These are phyloP conservation scores for Pyracantha coccinea DNA, from an alignment of 331 rosid species.

Conservation along the genomic window DNA sequence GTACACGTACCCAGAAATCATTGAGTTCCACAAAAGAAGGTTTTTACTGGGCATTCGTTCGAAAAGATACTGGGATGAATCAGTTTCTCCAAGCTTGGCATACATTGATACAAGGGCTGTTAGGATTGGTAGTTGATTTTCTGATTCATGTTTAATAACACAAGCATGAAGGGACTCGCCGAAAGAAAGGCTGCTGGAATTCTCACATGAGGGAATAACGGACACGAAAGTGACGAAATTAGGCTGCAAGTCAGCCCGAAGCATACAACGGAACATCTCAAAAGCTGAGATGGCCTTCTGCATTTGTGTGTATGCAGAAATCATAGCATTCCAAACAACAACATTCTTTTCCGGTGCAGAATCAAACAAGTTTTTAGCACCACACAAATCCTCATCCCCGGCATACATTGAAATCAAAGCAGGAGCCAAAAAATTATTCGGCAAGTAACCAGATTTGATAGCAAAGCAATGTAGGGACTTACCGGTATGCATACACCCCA, in stretches of 20 bases:
- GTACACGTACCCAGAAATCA: constrained; percentile 25
- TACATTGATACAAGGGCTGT: constrained; percentile 27
- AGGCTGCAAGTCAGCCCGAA: constrained; percentile 5
- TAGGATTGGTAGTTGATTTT: constrained; percentile 12
- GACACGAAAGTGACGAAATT: constrained; percentile 24
- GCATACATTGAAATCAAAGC: constrained; percentile 30
- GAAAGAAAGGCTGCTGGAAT: neutral
- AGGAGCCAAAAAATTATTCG: constrained; percentile 18
- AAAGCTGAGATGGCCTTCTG: constrained; percentile 13
- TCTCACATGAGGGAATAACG: constrained; percentile 26
- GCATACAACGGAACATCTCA: constrained; percentile 15
- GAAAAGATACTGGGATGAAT: constrained; percentile 14
- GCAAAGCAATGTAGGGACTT: constrained; percentile 25
- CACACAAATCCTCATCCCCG: constrained; percentile 6
- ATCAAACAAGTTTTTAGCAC: constrained; percentile 27
- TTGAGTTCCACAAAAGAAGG: constrained; percentile 24
- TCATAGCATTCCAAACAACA: constrained; percentile 27
- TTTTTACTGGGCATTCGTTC: constrained; percentile 2
- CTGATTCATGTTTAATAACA: constrained; percentile 21
- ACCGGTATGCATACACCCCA: constrained; percentile 15
- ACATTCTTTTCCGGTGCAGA: constrained; percentile 4
- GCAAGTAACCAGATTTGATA: constrained; percentile 19
- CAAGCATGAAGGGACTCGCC: constrained; percentile 31
- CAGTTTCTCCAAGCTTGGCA: constrained; percentile 20
- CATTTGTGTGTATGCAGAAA: constrained; percentile 24